phyloP scores from a whole-genome alignment of 2,329 filamentous ascomycete genomes.

The Calonectria hongkongensis region DNA sequence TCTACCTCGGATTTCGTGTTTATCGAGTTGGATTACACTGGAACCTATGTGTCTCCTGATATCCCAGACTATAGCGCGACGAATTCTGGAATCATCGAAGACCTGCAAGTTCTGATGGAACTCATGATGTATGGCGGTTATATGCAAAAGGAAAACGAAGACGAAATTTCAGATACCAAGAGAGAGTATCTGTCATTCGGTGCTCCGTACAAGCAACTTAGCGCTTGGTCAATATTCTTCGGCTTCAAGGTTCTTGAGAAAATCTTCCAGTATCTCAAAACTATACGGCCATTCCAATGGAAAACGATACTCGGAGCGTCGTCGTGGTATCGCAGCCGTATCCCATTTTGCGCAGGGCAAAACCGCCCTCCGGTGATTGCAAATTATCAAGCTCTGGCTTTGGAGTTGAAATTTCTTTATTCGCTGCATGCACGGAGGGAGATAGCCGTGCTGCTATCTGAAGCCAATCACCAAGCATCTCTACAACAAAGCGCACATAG shows the following conservation, averaged over 20 bases:
- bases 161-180: not conserved
- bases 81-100: not conserved
- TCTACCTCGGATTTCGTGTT: not conserved
- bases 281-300: not conserved
- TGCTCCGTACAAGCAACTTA: slow-evolving; percentile 7
- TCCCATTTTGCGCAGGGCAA: not conserved
- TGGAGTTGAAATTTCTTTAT: slow-evolving; percentile 6
- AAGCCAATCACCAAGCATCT: not conserved
- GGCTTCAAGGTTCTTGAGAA: slow-evolving; percentile 11
- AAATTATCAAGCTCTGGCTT: not conserved
- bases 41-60: not conserved
- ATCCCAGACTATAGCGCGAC: not conserved
- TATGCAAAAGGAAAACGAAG: not conserved
- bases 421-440: slow-evolving; percentile 3
- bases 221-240: slow-evolving; percentile 22
- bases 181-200: not conserved
- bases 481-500: not conserved
- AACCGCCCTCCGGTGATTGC: slow-evolving; percentile 7
- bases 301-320: slow-evolving; percentile 1
- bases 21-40: slow-evolving; percentile 1
- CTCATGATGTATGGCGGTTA: slow-evolving; percentile 4
- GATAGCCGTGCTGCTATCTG: not conserved
- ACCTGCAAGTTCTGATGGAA: slow-evolving; percentile 2
- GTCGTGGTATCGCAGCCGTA: slow-evolving; percentile 20
- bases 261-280: slow-evolving; percentile 2